Conservation (phyloP, 768 basidiomycete genomes). For the Tubosaeta sp. region DNA sequence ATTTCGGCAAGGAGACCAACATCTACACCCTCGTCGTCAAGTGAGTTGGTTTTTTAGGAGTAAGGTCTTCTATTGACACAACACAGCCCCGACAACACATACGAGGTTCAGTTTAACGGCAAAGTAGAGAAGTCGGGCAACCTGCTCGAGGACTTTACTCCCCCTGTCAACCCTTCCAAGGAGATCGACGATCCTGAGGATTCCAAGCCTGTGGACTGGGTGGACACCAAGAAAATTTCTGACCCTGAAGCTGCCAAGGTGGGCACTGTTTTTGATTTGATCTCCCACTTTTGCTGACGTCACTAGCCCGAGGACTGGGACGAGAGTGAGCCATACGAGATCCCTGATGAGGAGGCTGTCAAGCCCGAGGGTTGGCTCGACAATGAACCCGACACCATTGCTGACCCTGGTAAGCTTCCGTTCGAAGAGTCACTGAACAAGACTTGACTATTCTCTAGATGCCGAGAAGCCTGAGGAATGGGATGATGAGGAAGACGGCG, state of each 20-base stretch:
- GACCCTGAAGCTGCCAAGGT: conserved; percentile 85
- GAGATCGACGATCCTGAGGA: conserved; percentile 95
- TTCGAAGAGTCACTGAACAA: neutral
- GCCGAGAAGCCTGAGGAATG: conserved; percentile 97
- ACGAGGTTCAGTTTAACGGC: conserved; percentile 87
- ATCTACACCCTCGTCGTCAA: conserved; percentile 92
- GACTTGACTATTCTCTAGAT: conserved; percentile 38
- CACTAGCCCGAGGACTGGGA: conserved; percentile 90
- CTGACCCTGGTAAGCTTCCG: conserved; percentile 69
- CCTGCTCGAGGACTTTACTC: conserved; percentile 91
- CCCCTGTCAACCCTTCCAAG: conserved; percentile 85
- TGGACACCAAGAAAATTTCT: conserved; percentile 80
- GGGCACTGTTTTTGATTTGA: neutral
- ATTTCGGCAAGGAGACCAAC: conserved; percentile 87
- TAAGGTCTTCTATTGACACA: conserved; percentile 1
- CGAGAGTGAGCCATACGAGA: conserved; percentile 91
- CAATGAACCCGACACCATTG: conserved; percentile 71
- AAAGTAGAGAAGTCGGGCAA: conserved; percentile 73
- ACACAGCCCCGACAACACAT: conserved; percentile 86
- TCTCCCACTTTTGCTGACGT: neutral
- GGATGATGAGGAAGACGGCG: conserved; percentile 99
- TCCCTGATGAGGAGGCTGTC: conserved; percentile 78
- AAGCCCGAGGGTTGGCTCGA: conserved; percentile 98
- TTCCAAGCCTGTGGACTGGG: conserved; percentile 89
- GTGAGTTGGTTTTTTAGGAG: conserved; percentile 42